A percentile compares a stretch with the other conserved stretches of the same genome.
Conservation (phyloP, 495 filamentous ascomycete genomes). For the Annulohypoxylon stygium region DNA sequence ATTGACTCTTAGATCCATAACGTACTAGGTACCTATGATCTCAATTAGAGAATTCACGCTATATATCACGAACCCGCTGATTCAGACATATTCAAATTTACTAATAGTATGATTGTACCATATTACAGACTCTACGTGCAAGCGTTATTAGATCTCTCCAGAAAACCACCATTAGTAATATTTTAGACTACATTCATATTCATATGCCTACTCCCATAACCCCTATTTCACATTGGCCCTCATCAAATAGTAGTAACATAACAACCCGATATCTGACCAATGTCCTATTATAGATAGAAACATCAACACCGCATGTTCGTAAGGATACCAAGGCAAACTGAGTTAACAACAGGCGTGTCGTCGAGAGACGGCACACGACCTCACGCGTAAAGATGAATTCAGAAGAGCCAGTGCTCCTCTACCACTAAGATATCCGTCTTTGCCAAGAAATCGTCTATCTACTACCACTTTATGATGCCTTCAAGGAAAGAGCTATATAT, state of each 20-base stretch:
- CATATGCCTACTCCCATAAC: not conserved
- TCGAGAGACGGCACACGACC: not conserved
- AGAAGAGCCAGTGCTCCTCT: not conserved
- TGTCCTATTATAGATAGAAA: not conserved
- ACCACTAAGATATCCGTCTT: not conserved
- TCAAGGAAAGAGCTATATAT: not conserved
- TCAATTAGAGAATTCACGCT: not conserved
- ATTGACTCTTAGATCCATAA: not conserved
- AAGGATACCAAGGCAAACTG: not conserved
- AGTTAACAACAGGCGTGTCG: not conserved
- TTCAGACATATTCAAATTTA: not conserved
- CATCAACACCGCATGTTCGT: not conserved
- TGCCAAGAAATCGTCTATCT: not conserved
- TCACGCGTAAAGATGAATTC: not conserved
- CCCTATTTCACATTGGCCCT: not conserved
- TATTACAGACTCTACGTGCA: not conserved
- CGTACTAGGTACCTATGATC: too few species aligned
- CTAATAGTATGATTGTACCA: not conserved
- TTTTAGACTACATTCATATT: not conserved
- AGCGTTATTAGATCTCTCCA: too few species aligned
- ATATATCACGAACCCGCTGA: not conserved
- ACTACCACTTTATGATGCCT: not conserved
- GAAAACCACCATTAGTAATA: not conserved
- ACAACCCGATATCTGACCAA: too few species aligned
- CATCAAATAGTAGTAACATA: not conserved